Conservation (phyloP, 2,329 filamentous ascomycete genomes). For the Calonectria leucothoes region DNA sequence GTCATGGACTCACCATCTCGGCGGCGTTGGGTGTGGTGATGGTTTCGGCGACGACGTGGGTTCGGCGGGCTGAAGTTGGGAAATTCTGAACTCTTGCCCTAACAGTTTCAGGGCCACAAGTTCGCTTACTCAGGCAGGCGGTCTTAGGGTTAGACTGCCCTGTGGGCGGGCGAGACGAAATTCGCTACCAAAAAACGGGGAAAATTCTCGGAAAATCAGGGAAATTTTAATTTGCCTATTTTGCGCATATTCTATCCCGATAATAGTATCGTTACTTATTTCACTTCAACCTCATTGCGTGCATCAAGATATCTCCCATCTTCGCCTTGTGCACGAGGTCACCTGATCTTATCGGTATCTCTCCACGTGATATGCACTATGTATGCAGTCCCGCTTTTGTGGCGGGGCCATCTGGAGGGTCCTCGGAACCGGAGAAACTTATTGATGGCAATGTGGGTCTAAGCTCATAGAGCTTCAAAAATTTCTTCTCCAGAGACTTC, state of each 20-base stretch:
- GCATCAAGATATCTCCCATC: slow-evolving; percentile 1
- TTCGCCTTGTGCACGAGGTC: slow-evolving; percentile 26
- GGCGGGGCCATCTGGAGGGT: slow-evolving; percentile 25
- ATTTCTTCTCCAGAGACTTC: slow-evolving; percentile 47
- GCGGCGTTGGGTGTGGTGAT: slow-evolving; percentile 64
- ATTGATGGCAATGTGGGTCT: slow-evolving; percentile 35
- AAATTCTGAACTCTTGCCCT: slow-evolving; percentile 61
- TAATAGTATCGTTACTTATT: neutral
- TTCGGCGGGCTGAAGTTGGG: slow-evolving; percentile 59
- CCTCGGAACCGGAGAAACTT: slow-evolving; percentile 42
- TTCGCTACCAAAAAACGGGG: slow-evolving; percentile 8
- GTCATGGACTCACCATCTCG: slow-evolving; percentile 66
- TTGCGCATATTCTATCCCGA: rapidly evolving
- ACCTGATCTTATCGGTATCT: slow-evolving; percentile 33
- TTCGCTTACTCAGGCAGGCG: slow-evolving; percentile 56
- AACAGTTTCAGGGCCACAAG: slow-evolving; percentile 51
- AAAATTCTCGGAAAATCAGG: slow-evolving; percentile 25
- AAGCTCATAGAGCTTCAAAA: slow-evolving; percentile 51
- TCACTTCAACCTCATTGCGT: neutral
- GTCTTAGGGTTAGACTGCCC: slow-evolving; percentile 56
- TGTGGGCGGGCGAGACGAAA: slow-evolving; percentile 33
- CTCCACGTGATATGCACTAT: slow-evolving; percentile 39
- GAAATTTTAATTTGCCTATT: neutral
- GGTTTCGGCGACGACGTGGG: slow-evolving; percentile 63
- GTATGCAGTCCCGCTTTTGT: neutral